Base-by-base conservation (phyloP, 2,329 filamentous ascomycete genomes). In the Ophiocordyceps camponoti-leonardi region DNA sequence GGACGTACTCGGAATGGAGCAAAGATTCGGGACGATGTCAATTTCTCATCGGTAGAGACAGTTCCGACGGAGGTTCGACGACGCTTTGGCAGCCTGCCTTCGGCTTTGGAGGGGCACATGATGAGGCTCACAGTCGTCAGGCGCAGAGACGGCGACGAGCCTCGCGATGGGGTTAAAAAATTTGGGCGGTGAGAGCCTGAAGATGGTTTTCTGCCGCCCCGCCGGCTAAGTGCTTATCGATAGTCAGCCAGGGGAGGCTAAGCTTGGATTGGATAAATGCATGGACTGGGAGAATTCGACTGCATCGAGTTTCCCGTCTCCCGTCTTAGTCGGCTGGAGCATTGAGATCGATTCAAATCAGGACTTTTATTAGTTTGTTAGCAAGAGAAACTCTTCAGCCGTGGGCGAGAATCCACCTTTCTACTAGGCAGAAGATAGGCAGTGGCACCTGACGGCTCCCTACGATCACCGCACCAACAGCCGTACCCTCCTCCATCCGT, bases 1-100 rank as follows among this genome's bases (percentile, higher is more conserved):
- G 16, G 40, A 63, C 80, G 52, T 79, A 93, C 87, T 62, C 92
- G 72, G 66, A 90, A 96, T 1, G 92, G 90, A 55, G 88, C 84
- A 69, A 98, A 96, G 53, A 96, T 86, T 58, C 79, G 77, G 12
- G 88, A 93, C 46, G 74, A 72, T 56, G 67, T 61, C 45, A 55
- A 52, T n/a, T 66, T 49, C 51, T 62, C 50, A 51, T 68, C 56
- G 41, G 63, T 52, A 55, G 62, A 44, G 46, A 62, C 56, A 45
- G 58, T 52, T 7, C 51, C 52, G 10, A 69, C 63, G 50, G 67
- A 64, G 48, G 78, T 66, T 66, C 82, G 87, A 63, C 86, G 83
- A 51, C 87, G 79, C 69, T 95, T 95, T 48, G 72, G 72, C 53
- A 82, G 64, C 45, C 79, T 83, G 48, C 70, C 66, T 53, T 79